phyloP scores from a whole-genome alignment of 371 early-diverging fungal species.

The Apophysomyces sp. region DNA sequence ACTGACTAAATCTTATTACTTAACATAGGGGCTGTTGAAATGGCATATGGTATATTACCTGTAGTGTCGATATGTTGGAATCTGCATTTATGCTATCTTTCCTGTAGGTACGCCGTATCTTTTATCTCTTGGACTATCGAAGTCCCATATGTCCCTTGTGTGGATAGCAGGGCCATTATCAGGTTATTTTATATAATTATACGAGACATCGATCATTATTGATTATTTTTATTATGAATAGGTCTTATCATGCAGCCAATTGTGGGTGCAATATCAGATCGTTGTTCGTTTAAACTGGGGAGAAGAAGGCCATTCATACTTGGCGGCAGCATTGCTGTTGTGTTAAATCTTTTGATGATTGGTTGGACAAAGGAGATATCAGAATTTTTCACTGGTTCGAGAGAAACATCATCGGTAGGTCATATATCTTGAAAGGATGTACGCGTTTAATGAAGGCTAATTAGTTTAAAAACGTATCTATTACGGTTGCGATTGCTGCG shows the following conservation, averaged over 20 bases:
- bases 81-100: background rate
- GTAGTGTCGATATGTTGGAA: background rate
- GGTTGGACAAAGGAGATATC: constrained; percentile 84
- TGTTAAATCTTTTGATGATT: constrained; percentile 65
- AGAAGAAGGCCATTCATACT: constrained; percentile 75
- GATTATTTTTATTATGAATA: constrained; percentile 9
- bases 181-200: constrained; percentile 44
- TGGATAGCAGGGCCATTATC: constrained; percentile 98
- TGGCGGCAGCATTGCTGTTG: constrained; percentile 65
- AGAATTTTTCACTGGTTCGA: constrained; percentile 30
- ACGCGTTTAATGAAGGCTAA: background rate
- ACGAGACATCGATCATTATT: background rate
- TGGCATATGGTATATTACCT: constrained; percentile 53
- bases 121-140: constrained; percentile 80
- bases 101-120: constrained; percentile 89
- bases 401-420: constrained; percentile 11
- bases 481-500: constrained; percentile 70
- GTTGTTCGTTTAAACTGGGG: constrained; percentile 67
- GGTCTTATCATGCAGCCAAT: constrained; percentile 84
- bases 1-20: background rate
- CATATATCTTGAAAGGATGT: background rate
- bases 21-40: constrained; percentile 63
- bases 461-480: constrained; percentile 49
- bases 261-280: constrained; percentile 77
- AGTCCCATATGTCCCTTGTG: constrained; percentile 85